Evolutionary conservation across 331 rosid genomes (phyloP).

Genomic region (Pyrus hybrid): DNA sequence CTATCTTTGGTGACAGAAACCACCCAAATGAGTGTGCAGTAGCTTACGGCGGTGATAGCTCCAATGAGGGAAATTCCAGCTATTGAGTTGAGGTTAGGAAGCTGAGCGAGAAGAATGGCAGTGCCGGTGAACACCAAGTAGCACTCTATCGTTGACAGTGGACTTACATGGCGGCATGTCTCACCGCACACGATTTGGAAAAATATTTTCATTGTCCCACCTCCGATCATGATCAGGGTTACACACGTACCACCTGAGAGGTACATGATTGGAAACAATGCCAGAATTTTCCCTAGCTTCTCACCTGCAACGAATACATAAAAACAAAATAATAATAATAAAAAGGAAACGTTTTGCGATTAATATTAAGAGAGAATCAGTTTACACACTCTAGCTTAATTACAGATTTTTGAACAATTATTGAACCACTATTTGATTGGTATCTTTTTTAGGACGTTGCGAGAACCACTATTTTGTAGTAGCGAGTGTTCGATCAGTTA

Average conservation of each 20-base stretch:
- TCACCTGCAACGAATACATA: conserved; percentile 34
- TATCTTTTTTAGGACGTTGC: background rate
- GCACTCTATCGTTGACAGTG: conserved; percentile 45
- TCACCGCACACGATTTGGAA: conserved; percentile 36
- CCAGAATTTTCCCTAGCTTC: conserved; percentile 44
- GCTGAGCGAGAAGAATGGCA: conserved; percentile 63
- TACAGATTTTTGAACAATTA: too few species aligned
- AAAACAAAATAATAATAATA: too few species aligned
- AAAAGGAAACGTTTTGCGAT: too few species aligned
- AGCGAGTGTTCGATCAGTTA: background rate
- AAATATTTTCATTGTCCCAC: conserved; percentile 62
- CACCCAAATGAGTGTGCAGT: conserved; percentile 50
- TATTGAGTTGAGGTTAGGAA: conserved; percentile 70
- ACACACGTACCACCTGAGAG: conserved; percentile 83
- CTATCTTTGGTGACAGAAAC: conserved; percentile 42
- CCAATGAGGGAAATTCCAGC: conserved; percentile 67
- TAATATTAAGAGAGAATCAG: too few species aligned
- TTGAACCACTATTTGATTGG: too few species aligned
- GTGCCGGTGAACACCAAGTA: conserved; percentile 47
- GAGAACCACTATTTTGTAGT: background rate
- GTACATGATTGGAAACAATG: conserved; percentile 62
- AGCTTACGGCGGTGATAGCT: conserved; percentile 50
- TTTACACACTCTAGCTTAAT: too few species aligned
- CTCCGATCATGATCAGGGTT: conserved; percentile 65
- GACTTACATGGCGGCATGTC: conserved; percentile 1